Percentiles rank a stretch among this genome's conserved stretches.
These are phyloP conservation scores for Trichosporon sp. DNA, from an alignment of 1,284 basidiomycete species.

Conservation along the genomic window DNA sequence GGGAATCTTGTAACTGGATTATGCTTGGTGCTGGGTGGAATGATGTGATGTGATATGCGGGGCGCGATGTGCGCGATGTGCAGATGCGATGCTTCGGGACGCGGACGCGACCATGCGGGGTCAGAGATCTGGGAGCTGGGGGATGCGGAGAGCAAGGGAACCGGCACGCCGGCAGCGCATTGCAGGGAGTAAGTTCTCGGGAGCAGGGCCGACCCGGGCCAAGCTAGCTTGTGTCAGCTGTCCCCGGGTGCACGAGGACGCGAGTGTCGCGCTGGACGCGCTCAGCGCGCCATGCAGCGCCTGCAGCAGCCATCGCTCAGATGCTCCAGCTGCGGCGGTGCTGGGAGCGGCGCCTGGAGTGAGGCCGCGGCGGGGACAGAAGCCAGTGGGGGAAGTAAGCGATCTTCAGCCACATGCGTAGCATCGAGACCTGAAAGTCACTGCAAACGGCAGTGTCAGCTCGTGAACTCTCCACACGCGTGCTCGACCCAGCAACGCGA, in stretches of 20 bases:
- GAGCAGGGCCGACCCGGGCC: no score
- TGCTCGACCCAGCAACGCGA: background rate
- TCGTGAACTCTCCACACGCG: background rate
- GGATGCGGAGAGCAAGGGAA: no score
- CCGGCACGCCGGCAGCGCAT: no score
- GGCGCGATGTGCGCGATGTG: no score
- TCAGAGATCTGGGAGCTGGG: no score
- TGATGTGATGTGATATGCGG: no score
- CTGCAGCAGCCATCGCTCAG: background rate
- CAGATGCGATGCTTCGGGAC: no score
- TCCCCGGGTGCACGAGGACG: background rate
- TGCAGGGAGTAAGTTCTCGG: no score
- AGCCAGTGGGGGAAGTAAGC: conserved; percentile 8
- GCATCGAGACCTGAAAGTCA: background rate
- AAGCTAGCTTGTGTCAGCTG: background rate
- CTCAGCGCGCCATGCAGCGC: no score
- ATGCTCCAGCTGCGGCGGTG: background rate
- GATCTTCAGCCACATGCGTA: conserved; percentile 8
- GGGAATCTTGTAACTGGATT: no score
- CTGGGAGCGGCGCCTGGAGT: background rate
- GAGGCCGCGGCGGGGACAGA: background rate
- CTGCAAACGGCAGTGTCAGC: background rate
- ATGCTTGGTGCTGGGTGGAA: no score
- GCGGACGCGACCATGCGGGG: no score
- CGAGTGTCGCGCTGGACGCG: background rate